Base-by-base conservation (phyloP, 805 yeast genomes). In the Yamadazyma nakazawae region DNA sequence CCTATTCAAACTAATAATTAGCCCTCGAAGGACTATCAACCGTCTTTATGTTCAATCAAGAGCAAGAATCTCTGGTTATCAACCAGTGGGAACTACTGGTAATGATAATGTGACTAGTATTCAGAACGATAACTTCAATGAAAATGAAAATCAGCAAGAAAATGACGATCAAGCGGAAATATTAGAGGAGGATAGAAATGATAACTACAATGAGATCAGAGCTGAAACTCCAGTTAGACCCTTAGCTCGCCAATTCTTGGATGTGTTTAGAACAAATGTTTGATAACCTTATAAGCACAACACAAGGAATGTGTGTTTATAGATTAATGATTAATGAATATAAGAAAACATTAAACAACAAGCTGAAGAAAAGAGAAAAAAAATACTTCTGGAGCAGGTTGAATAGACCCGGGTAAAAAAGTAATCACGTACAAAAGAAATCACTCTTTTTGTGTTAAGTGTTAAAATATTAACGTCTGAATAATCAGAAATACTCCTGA, bases 151-250 rank as follows among this genome's bases (percentile, higher is more conserved):
- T 7, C 59, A 60, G 12, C 68, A 64, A 37, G 70, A 62, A 12
- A 61, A 61, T 19, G 55, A 54, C 37, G 61, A 53, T 25, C 17
- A 44, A 21, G 53, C 46, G 16, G 50, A 43, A 18, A 24, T 45
- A 16, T 24, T 47, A 10, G 55, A 52, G 28, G 55, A 49, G 10
- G 47, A 34, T 35, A 44, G 49, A 39, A 43, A 34, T 32, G 36
- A 39, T 38, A 43, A 46, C 31, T 43, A 42, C 32, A 51, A 51
- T 16, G 63, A 59, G 46, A 71, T 71, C 16, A 58, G 78, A 40
- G 77, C 78, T 8, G 85, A 79, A 47, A 81, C 82, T 14, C 87
- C 87, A 0, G 79, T 74, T 11, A 63, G 88, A 43, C 79, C 87
- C 0, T 62, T 83, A 31, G 81, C 85, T 2, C 70, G 78, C 18